Evolutionary conservation across 2,329 filamentous ascomycete genomes (phyloP).

Genomic region (Cercospora sojina): DNA sequence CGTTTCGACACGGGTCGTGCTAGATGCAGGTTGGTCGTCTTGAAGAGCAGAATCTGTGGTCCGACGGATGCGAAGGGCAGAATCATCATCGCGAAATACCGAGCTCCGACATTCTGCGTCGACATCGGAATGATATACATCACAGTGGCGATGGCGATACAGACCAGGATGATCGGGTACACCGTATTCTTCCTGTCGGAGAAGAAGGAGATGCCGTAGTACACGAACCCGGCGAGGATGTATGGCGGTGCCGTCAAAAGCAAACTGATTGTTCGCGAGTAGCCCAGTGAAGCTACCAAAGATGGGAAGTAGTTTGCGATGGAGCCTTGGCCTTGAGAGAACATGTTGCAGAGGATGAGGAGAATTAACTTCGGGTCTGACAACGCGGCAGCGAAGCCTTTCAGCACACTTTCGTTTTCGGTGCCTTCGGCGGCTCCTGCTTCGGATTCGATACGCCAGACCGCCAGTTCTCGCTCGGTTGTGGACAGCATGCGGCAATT

Average conservation of each 20-base stretch:
- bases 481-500: slow-evolving; percentile 31
- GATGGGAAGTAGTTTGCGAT: slow-evolving; percentile 36
- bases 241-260: slow-evolving; percentile 38
- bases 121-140: slow-evolving; percentile 37
- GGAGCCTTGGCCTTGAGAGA: slow-evolving; percentile 34
- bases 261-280: slow-evolving; percentile 33
- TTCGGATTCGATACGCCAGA: slow-evolving; percentile 34
- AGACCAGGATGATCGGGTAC: slow-evolving; percentile 4
- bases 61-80: not conserved
- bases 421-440: slow-evolving; percentile 26
- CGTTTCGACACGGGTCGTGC: not conserved
- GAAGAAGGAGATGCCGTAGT: slow-evolving; percentile 12
- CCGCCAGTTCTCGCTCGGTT: slow-evolving; percentile 32
- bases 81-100: slow-evolving; percentile 20
- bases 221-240: slow-evolving; percentile 30
- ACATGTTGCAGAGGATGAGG: slow-evolving; percentile 37
- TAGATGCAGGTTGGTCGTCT: not conserved
- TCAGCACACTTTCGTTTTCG: slow-evolving; percentile 29
- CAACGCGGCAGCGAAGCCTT: slow-evolving; percentile 33
- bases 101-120: slow-evolving; percentile 22
- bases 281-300: slow-evolving; percentile 36
- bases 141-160: slow-evolving; percentile 28
- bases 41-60: not conserved
- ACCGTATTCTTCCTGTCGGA: slow-evolving; percentile 12
- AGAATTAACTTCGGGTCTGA: slow-evolving; percentile 37